Evolutionary conservation across 257 asterid genomes (phyloP).

Genomic region (Primulina tabacum): DNA sequence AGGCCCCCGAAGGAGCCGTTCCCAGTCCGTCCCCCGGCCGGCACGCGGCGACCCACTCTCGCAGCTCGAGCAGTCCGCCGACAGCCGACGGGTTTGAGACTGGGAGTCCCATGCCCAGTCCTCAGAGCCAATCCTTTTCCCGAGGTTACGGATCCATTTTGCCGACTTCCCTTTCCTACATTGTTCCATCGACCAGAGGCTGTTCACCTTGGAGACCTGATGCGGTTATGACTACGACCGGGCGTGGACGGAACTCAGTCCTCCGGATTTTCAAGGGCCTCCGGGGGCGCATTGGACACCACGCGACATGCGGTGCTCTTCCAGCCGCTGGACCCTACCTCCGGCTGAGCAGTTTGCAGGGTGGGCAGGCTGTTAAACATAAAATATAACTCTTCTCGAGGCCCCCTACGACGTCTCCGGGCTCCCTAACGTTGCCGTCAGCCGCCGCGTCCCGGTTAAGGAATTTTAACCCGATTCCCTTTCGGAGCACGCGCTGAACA

Average conservation of each 20-base stretch:
- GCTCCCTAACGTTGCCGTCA: background rate
- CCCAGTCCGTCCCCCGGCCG: too few species aligned
- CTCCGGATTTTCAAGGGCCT: conserved; percentile 74
- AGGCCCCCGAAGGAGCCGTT: too few species aligned
- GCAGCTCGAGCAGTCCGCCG: conserved; percentile 20
- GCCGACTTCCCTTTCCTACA: conserved; percentile 38
- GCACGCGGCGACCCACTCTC: too few species aligned
- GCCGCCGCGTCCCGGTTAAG: too few species aligned
- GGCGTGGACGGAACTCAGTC: conserved; percentile 56
- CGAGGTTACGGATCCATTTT: conserved; percentile 22
- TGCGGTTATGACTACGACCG: conserved; percentile 52
- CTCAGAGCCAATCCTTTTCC: conserved; percentile 24
- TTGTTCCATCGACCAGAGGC: conserved; percentile 36
- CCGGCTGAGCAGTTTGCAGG: conserved; percentile 23
- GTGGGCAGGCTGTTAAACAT: conserved; percentile 43
- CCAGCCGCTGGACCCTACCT: conserved; percentile 20
- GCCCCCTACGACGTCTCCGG: conserved; percentile 25
- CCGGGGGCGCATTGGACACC: conserved; percentile 74
- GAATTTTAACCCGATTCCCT: too few species aligned
- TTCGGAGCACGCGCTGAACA: too few species aligned
- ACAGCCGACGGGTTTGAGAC: conserved; percentile 21
- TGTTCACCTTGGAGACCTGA: conserved; percentile 39
- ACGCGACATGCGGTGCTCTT: conserved; percentile 69
- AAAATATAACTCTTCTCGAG: conserved; percentile 46
- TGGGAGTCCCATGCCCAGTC: conserved; percentile 20